Conservation (phyloP, 139 green algal genomes). For the Chlorella sorokiniana region DNA sequence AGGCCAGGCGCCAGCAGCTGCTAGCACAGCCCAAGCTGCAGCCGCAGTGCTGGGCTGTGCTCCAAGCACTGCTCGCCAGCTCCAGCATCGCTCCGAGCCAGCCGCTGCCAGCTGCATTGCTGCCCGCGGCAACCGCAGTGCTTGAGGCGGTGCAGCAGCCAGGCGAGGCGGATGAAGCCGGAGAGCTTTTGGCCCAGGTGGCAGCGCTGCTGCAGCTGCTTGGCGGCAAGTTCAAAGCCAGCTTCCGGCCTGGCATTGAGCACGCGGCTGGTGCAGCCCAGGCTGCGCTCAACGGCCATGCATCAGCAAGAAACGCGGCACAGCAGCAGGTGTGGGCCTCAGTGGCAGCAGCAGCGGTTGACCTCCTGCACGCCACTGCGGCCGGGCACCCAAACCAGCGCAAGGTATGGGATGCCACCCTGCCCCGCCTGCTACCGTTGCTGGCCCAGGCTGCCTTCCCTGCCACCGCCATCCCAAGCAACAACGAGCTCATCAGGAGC, state of each 20-base stretch:
- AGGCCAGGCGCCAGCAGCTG: not conserved
- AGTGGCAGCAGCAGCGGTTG: not conserved
- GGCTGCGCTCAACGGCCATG: slow-evolving; percentile 6
- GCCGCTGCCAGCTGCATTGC: slow-evolving; percentile 14
- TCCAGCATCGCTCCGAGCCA: not conserved
- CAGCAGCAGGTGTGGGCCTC: not conserved
- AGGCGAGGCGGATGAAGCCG: not conserved
- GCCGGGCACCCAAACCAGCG: slow-evolving; percentile 28
- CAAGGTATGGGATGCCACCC: slow-evolving; percentile 35
- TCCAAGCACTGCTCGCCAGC: slow-evolving; percentile 12
- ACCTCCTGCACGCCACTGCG: not conserved
- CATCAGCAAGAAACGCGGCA: not conserved
- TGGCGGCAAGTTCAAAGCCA: not conserved
- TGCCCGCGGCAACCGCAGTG: slow-evolving; percentile 4
- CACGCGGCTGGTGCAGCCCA: slow-evolving; percentile 16
- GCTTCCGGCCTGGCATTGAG: slow-evolving; percentile 26
- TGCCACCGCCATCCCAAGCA: too few relatives aligned
- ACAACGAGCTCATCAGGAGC: not conserved
- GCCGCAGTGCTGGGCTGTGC: slow-evolving; percentile 9
- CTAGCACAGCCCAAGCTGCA: not conserved
- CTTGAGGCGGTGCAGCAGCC: not conserved
- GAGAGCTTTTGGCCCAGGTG: not conserved
- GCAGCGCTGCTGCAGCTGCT: not conserved
- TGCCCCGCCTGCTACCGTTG: slow-evolving; percentile 31
- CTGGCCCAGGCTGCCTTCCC: slow-evolving; percentile 22